A percentile compares a stretch with the other conserved stretches of the same genome.
Conservation (phyloP, 164 flowering plant species). For the Liquidambar formosana region DNA sequence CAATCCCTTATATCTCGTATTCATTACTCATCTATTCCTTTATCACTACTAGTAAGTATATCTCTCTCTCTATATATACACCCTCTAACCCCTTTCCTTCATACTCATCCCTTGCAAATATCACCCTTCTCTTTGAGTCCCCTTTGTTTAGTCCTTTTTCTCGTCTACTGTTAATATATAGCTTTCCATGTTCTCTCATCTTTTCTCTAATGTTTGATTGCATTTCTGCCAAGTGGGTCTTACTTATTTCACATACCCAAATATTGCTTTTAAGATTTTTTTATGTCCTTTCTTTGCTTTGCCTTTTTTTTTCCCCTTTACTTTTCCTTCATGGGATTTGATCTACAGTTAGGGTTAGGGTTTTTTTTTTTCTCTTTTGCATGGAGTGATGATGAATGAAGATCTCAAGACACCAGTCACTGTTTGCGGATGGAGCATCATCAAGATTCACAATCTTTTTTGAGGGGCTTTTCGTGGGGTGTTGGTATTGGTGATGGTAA, state of each 20-base stretch:
- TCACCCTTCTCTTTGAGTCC: constrained; percentile 11
- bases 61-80: constrained; percentile 18
- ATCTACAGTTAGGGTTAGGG: constrained; percentile 35
- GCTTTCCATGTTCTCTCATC: not conserved
- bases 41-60: not conserved
- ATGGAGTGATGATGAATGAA: constrained; percentile 24
- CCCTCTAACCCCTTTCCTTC: constrained; percentile 4
- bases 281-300: constrained; percentile 6
- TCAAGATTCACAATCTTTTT: constrained; percentile 59
- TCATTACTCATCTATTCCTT: constrained; percentile 24
- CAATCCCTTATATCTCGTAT: constrained; percentile 25
- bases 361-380: constrained; percentile 12
- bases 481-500: constrained; percentile 6
- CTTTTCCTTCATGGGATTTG: constrained; percentile 13
- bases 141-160: constrained; percentile 9
- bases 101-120: constrained; percentile 7
- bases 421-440: constrained; percentile 58
- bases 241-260: no score
- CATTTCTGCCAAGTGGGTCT: constrained; percentile 23
- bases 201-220: not conserved
- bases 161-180: not conserved
- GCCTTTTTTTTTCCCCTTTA: not conserved
- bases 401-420: constrained; percentile 33
- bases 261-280: constrained; percentile 11
- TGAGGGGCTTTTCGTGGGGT: constrained; percentile 13